Conservation (phyloP, 2,329 filamentous ascomycete species). For the Lachnellula subtilissima region DNA sequence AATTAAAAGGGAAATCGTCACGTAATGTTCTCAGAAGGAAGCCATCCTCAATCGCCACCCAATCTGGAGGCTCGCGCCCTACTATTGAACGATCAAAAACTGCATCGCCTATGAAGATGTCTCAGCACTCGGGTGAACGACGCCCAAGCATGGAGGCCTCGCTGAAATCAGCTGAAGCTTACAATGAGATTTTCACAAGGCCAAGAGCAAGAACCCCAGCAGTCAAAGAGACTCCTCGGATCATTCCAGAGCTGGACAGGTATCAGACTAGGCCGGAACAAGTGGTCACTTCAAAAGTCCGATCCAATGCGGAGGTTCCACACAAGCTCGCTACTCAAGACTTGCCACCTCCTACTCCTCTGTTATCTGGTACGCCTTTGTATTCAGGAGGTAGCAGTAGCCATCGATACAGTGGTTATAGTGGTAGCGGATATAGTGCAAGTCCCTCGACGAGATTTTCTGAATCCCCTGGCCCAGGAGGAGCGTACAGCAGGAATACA, state of each 20-base stretch:
- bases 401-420: slow-evolving; percentile 32
- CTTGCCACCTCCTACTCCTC: slow-evolving; percentile 62
- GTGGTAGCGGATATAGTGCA: slow-evolving; percentile 52
- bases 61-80: slow-evolving; percentile 22
- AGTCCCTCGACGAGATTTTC: slow-evolving; percentile 74
- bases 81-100: slow-evolving; percentile 22
- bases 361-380: slow-evolving; percentile 48
- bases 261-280: slow-evolving; percentile 47
- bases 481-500: slow-evolving; percentile 69
- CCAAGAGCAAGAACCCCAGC: slow-evolving; percentile 15
- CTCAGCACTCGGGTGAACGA: slow-evolving; percentile 10
- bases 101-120: slow-evolving; percentile 18
- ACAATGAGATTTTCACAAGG: slow-evolving; percentile 39
- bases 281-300: slow-evolving; percentile 27
- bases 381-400: slow-evolving; percentile 38
- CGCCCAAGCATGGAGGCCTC: slow-evolving; percentile 22
- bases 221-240: slow-evolving; percentile 36
- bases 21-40: slow-evolving; percentile 47
- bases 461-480: slow-evolving; percentile 62
- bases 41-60: slow-evolving; percentile 42
- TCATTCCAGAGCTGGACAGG: slow-evolving; percentile 54
- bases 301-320: slow-evolving; percentile 42
- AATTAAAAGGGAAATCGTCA: slow-evolving; percentile 27
- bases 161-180: slow-evolving; percentile 25
- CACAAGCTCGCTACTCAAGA: slow-evolving; percentile 59